Conservation (phyloP, 768 basidiomycete genomes). For the Vararia minispora region DNA sequence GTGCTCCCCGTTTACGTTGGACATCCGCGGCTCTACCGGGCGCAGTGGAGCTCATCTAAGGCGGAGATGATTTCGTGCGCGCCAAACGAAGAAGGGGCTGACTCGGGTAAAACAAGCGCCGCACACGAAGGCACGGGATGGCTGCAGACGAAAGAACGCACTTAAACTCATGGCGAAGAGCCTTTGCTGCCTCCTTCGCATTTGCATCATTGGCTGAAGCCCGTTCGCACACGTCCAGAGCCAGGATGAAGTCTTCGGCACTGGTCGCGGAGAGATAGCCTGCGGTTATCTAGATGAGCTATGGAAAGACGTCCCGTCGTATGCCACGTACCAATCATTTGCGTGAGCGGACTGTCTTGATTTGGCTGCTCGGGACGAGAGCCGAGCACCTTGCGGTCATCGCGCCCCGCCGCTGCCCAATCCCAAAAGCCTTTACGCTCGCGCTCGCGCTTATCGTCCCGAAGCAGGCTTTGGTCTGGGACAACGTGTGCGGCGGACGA, state of each 20-base stretch:
- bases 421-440: slow-evolving; percentile 51
- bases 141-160: slow-evolving; percentile 21
- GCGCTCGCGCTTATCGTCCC: slow-evolving; percentile 32
- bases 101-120: slow-evolving; percentile 10
- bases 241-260: slow-evolving; percentile 73
- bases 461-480: slow-evolving; percentile 13
- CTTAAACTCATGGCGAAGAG: slow-evolving; percentile 82
- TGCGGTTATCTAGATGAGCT: slow-evolving; percentile 18
- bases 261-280: slow-evolving; percentile 68
- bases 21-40: too few species aligned
- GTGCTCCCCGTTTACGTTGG: too few species aligned
- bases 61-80: too few species aligned
- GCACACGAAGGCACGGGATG: slow-evolving; percentile 6
- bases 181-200: slow-evolving; percentile 77
- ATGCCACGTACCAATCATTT: slow-evolving; percentile 51
- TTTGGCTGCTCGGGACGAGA: slow-evolving; percentile 32
- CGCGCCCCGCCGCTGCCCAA: slow-evolving; percentile 21
- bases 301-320: background rate
- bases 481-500: too few species aligned
- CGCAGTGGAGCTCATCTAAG: too few species aligned
- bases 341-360: slow-evolving; percentile 45
- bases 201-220: slow-evolving; percentile 60
- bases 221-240: slow-evolving; percentile 79
- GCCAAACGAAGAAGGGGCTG: slow-evolving; percentile 3
- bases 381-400: slow-evolving; percentile 27